Conservation (phyloP, 1,139 yeast genomes). For the Saccharomyces hybrid region DNA sequence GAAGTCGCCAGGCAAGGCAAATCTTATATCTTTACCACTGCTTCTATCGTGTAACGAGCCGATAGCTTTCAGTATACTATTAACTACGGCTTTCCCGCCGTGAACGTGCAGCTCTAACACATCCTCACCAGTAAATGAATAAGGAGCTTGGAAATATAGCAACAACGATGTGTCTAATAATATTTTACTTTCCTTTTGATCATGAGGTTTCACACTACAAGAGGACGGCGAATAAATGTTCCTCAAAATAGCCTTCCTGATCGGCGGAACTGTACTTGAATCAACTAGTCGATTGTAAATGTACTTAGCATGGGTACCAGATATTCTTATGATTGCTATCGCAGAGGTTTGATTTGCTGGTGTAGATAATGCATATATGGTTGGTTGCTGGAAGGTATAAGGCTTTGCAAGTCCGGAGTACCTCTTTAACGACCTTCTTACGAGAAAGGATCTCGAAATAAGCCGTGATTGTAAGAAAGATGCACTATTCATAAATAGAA, state of each 20-base stretch:
- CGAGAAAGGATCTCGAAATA: background rate
- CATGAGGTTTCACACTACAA: background rate
- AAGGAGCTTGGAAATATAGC: slow-evolving; percentile 62
- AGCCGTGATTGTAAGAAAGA: background rate
- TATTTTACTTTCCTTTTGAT: slow-evolving; percentile 18
- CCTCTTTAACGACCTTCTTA: background rate
- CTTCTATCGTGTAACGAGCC: slow-evolving; percentile 38
- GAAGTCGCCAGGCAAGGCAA: slow-evolving; percentile 93
- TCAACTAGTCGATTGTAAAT: slow-evolving; percentile 35
- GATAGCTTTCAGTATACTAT: slow-evolving; percentile 62
- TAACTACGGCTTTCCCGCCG: slow-evolving; percentile 85
- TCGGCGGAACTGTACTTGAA: slow-evolving; percentile 34
- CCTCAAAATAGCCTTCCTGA: slow-evolving; percentile 51
- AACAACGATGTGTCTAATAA: slow-evolving; percentile 73
- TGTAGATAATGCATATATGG: slow-evolving; percentile 87
- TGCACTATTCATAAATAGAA: background rate
- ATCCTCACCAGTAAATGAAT: slow-evolving; percentile 93
- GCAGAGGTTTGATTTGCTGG: slow-evolving; percentile 69
- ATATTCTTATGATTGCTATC: slow-evolving; percentile 73
- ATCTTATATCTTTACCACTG: slow-evolving; percentile 45
- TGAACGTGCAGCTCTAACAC: slow-evolving; percentile 79
- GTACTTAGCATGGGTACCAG: slow-evolving; percentile 57
- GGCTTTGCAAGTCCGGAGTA: background rate
- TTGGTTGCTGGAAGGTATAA: slow-evolving; percentile 35
- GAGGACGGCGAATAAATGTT: slow-evolving; percentile 40